phyloP scores from a whole-genome alignment of 306 rosid genomes.

The Castanopsis chinensis region DNA sequence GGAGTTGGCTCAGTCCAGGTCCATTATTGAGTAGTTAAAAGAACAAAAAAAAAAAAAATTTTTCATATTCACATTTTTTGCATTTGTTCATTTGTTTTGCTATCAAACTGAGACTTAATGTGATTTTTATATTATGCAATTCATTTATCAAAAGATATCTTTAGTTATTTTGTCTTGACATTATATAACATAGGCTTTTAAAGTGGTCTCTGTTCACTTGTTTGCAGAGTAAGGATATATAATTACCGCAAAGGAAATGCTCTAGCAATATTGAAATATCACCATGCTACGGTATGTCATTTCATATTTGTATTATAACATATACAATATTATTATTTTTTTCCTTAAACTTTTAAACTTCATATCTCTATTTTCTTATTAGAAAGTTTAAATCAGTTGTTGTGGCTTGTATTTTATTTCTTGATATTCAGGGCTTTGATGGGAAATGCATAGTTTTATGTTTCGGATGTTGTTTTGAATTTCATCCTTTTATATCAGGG shows the following conservation, averaged over 20 bases:
- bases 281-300: constrained; percentile 65
- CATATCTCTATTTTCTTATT: not conserved
- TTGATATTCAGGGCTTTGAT: not conserved
- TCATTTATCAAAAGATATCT: not conserved
- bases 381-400: not conserved
- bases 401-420: not conserved
- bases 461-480: not conserved
- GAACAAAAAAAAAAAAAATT: not conserved
- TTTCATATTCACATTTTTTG: not conserved
- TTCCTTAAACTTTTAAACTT: not conserved
- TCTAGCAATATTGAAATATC: constrained; percentile 85
- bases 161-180: not conserved
- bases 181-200: not conserved
- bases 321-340: not conserved
- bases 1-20: not conserved
- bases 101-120: not conserved
- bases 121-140: not conserved
- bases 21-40: not conserved
- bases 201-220: constrained; percentile 7
- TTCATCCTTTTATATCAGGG: not conserved
- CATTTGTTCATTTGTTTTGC: not conserved
- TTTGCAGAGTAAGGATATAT: constrained; percentile 75
- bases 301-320: constrained; percentile 21
- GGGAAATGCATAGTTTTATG: not conserved
- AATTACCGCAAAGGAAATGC: constrained; percentile 80